Base-by-base conservation (phyloP, 2,329 filamentous ascomycete genomes). In the Colletotrichum euphorbiae region DNA sequence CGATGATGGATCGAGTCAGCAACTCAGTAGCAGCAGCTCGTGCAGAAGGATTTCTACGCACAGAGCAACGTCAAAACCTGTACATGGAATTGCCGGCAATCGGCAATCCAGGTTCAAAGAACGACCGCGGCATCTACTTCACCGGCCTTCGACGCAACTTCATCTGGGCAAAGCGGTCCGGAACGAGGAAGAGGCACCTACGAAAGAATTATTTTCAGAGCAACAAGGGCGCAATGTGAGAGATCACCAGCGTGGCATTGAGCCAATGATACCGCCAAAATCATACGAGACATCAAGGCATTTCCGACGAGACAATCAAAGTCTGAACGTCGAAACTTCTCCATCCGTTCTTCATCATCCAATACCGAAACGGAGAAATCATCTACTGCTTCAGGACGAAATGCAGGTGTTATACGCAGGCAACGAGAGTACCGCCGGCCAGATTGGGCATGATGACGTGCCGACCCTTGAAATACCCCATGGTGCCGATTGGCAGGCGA, bases 281-380 rank as follows among this genome's bases (percentile, higher is more conserved):
- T 38, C 12, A 36, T 17, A 52, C 17, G 19, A 31, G 21, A 4
- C 19, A 24, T 45, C 31, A n/a, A 69, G 31, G 13, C 58, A 42
- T 17, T 24, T 59, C 11, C 52, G 56, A 7, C 48, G 55, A 19
- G 54, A 40, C 6, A 54, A 48, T 8, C 33, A 40, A 3, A 31
- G 40, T 31, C 31, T 67, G n/a, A 15, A 36, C 11, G 12, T 69
- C 38, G 45, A 69, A 38, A 62, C 60, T 4, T 62, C 64, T 2
- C 63, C 67, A 1, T 21, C 33, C 2, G 19, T 63, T n/a, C 36
- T 69, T 11, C 64, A 71, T 45, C 68, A 71, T 2, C 70, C 70
- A 13, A 46, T 69, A 15, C 68, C 70, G 6, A 56, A 46, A 45
- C 51, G 70, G 31, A n/a, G 70, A 15, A 69, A 58, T 40, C 68